phyloP scores from a whole-genome alignment of 2,329 filamentous ascomycete genomes.

The Metarhizium anisopliae region DNA sequence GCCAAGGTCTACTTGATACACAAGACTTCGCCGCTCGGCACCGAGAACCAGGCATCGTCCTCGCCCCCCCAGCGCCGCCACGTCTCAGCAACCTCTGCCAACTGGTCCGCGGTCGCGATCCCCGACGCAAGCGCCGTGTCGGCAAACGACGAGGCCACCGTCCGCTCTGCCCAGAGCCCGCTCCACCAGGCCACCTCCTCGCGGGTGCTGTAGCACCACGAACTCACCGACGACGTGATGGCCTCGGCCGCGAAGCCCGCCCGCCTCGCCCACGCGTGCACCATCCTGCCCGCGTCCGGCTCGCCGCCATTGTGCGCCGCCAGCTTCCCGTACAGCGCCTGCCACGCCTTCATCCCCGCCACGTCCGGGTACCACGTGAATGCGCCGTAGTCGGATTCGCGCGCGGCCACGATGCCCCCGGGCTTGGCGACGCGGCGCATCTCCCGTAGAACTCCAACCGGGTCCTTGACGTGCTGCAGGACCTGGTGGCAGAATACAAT shows the following conservation, averaged over 20 bases:
- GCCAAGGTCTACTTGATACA: background rate
- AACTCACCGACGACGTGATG: constrained; percentile 10
- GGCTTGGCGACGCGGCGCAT: constrained; percentile 31
- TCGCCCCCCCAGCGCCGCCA: constrained; percentile 8
- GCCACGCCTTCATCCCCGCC: constrained; percentile 12
- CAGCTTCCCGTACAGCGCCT: constrained; percentile 10
- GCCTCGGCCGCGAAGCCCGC: constrained; percentile 10
- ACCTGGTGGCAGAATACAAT: constrained; percentile 30
- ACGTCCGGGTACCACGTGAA: constrained; percentile 15
- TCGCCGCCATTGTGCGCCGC: constrained; percentile 11
- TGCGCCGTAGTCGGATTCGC: constrained; percentile 12
- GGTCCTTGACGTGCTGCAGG: constrained; percentile 28
- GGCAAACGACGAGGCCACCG: constrained; percentile 7
- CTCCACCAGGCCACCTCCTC: constrained; percentile 14
- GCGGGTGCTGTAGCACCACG: constrained; percentile 14
- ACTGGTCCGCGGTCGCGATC: constrained; percentile 4
- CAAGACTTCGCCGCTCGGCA: constrained; percentile 3
- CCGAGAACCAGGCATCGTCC: constrained; percentile 8
- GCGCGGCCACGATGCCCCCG: constrained; percentile 29
- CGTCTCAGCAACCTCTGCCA: constrained; percentile 1
- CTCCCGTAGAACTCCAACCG: constrained; percentile 24
- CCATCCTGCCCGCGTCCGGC: constrained; percentile 13
- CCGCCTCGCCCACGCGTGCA: constrained; percentile 13
- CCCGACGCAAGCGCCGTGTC: constrained; percentile 2
- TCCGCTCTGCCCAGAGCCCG: constrained; percentile 13